Evolutionary conservation across 345 rosid species (phyloP).

Genomic region (Pugionium cornutum): DNA sequence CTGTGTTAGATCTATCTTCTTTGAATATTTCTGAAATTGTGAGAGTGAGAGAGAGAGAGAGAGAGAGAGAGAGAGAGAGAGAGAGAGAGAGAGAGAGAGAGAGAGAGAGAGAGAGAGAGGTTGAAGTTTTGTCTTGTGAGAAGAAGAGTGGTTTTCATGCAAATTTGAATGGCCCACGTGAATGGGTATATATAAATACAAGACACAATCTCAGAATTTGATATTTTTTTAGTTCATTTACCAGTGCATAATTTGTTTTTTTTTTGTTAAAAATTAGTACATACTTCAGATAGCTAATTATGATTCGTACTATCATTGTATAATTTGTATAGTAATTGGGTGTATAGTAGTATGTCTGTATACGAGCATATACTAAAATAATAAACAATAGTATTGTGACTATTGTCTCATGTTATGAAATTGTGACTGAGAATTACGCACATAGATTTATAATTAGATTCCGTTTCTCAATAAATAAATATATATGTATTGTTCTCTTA

Average conservation of each 20-base stretch:
- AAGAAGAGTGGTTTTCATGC: slow-evolving; percentile 42
- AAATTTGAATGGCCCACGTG: slow-evolving; percentile 45
- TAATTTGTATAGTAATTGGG: no score
- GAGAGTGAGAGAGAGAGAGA: slow-evolving; percentile 4
- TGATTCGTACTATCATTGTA: slow-evolving; percentile 17
- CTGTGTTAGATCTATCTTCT: slow-evolving; percentile 23
- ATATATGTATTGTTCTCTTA: no score
- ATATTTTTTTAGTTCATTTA: not conserved
- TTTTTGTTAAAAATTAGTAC: not conserved
- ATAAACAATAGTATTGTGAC: no score
- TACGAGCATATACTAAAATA: not conserved
- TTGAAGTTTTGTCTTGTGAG: slow-evolving; percentile 31
- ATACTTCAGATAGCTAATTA: slow-evolving; percentile 16
- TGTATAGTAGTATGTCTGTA: slow-evolving; percentile 1
- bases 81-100: slow-evolving; percentile 12
- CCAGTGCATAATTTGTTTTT: no score
- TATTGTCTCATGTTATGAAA: no score
- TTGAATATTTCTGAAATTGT: slow-evolving; percentile 17
- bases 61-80: slow-evolving; percentile 11
- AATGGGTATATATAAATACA: slow-evolving; percentile 34
- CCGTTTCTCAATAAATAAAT: no score
- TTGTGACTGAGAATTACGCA: no score
- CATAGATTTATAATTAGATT: no score
- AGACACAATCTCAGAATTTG: slow-evolving; percentile 28
- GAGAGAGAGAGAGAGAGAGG: slow-evolving; percentile 12